Base-by-base conservation (phyloP, 805 yeast genomes). In the Metschnikowia noctiluminum region DNA sequence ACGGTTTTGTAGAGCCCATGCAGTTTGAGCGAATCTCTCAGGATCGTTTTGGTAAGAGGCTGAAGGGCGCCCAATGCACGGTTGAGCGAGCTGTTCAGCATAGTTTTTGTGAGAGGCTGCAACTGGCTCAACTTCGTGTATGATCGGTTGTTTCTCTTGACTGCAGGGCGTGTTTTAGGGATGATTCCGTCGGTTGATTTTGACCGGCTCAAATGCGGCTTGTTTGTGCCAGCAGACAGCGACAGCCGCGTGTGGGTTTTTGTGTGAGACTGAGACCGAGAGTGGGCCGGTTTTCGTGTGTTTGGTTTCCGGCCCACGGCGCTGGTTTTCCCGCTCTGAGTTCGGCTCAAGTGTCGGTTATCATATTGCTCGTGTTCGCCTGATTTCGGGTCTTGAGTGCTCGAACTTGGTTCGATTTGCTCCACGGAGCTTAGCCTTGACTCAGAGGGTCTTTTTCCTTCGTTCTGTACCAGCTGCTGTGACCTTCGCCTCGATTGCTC, bases 101-200 rank as follows among this genome's bases (percentile, higher is more conserved):
- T 38, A 7, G 61, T 54, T 35, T 53, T 58, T 5, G 55, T 54
- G 43, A 57, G 48, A 35, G 61, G 61, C 31, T 47, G 54, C 15
- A 55, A 42, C 5, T 42, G 32, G 15, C 64, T 49, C 13, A 70
- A 44, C 54, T 70, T 73, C 7, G 74, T 70, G 37, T 61, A 62
- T 2, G 76, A 70, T 28, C 73, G 56, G 53, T 65, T 68, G 50
- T 63, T 70, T 37, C 74, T 52, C 39, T 63, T 69, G 31, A 67
- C 49, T 3, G 57, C 57, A 2, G 59, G 53, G n/a, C 53, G 48
- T 21, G 61, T 39, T 15, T 64, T 51, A 38, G 66, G 60, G 9
- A 62, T 47, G 15, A 72, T 60, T 1, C 71, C 76, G 46, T 73
- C 77, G 2, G 75, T 64, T 9, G 76, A 71, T 45, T 70, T 72